Conservation (phyloP, 345 rosid species). For the Camelina neglecta region DNA sequence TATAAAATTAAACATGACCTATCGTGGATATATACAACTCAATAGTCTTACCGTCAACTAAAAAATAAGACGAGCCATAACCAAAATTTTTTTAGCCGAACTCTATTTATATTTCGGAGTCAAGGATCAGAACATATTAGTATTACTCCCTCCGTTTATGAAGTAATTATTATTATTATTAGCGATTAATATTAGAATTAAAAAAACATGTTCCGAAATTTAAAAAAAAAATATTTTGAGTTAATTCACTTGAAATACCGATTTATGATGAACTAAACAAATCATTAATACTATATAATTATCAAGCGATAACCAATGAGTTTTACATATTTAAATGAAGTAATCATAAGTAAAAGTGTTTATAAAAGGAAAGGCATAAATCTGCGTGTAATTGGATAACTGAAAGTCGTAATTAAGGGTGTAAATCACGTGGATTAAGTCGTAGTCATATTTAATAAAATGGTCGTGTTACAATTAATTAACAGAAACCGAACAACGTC, state of each 20-base stretch:
- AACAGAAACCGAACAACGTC: constrained; percentile 10
- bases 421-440: constrained; percentile 43
- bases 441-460: constrained; percentile 10
- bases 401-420: constrained; percentile 24
- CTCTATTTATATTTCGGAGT: not conserved
- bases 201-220: too few relatives aligned
- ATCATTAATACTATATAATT: too few relatives aligned
- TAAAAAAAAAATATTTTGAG: too few relatives aligned
- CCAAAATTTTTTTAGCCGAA: not conserved
- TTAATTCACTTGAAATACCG: not conserved
- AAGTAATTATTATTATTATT: too few relatives aligned
- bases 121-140: not conserved
- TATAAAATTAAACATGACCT: not conserved
- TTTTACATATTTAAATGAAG: too few relatives aligned
- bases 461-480: constrained; percentile 29
- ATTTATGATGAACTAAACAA: not conserved
- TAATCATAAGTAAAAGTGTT: too few relatives aligned
- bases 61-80: not conserved
- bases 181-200: too few relatives aligned
- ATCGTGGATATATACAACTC: constrained; percentile 15
- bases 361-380: too few relatives aligned
- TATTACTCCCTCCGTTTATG: too few relatives aligned
- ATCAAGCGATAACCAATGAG: too few relatives aligned
- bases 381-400: constrained; percentile 16
- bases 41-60: not conserved